phyloP scores from a whole-genome alignment of 805 yeast species.

The Candida easanensis region DNA sequence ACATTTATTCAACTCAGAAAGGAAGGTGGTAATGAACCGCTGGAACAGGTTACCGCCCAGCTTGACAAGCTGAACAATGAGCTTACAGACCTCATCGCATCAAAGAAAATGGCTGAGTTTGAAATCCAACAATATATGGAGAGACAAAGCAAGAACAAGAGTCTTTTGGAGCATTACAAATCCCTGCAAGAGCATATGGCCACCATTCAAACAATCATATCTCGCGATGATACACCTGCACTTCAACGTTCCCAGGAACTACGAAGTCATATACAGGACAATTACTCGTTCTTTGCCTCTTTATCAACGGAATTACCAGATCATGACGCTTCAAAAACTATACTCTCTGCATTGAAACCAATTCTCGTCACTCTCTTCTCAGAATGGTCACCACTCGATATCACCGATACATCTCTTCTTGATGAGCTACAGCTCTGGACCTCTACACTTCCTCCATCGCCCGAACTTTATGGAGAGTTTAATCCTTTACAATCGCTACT shows the following conservation, averaged over 20 bases:
- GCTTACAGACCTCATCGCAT: conserved; percentile 12
- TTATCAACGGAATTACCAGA: background rate
- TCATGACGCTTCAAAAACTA: conserved; percentile 11
- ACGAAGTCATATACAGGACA: background rate
- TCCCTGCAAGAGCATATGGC: background rate
- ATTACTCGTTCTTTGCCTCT: background rate
- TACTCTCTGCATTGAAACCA: conserved; percentile 25
- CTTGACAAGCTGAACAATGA: conserved; percentile 19
- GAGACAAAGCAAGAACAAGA: background rate
- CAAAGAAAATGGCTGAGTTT: conserved; percentile 12
- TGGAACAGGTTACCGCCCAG: conserved; percentile 13
- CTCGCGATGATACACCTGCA: background rate
- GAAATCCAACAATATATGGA: conserved; percentile 6
- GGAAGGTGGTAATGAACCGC: conserved; percentile 28
- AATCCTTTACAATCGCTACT: conserved; percentile 36
- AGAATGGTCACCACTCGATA: conserved; percentile 37
- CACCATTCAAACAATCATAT: background rate
- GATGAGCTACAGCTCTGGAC: conserved; percentile 31
- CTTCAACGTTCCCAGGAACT: background rate
- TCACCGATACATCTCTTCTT: conserved; percentile 30
- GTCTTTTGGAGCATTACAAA: background rate
- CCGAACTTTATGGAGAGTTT: conserved; percentile 13
- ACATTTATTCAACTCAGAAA: conserved; percentile 37
- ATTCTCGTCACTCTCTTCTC: conserved; percentile 20
- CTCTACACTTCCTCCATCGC: conserved; percentile 10